phyloP scores from a whole-genome alignment of 306 rosid species.

The Vigna mungo region DNA sequence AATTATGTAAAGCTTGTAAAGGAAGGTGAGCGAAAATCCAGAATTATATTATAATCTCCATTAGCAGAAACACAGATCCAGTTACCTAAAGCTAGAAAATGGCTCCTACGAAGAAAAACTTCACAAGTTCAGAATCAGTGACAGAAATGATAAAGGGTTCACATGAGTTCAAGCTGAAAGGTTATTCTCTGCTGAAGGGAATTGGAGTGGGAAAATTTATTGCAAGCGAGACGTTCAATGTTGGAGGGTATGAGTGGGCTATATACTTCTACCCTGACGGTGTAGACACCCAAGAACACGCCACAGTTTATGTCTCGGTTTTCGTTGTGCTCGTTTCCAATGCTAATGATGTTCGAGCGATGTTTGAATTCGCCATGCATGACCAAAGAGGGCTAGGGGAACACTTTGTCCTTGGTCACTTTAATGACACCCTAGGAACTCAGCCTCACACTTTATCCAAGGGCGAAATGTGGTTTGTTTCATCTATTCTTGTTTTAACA shows the following conservation, averaged over 20 bases:
- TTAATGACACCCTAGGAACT: conserved; percentile 77
- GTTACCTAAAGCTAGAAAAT: no score
- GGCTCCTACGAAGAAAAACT: no score
- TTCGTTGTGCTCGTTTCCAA: conserved; percentile 86
- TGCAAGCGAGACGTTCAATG: conserved; percentile 55
- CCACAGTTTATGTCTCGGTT: conserved; percentile 75
- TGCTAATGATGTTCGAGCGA: conserved; percentile 84
- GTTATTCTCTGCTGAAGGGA: conserved; percentile 86
- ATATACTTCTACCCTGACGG: conserved; percentile 94
- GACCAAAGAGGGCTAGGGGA: conserved; percentile 79
- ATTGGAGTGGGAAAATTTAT: conserved; percentile 70
- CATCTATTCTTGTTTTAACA: neutral
- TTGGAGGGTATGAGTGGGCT: conserved; percentile 94
- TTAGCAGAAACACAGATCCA: no score
- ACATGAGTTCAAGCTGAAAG: conserved; percentile 81
- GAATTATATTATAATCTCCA: no score
- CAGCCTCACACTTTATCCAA: conserved; percentile 85
- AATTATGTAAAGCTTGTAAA: no score
- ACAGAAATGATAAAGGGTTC: conserved; percentile 90
- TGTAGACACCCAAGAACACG: conserved; percentile 77
- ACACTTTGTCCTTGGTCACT: conserved; percentile 87
- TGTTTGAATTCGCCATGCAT: conserved; percentile 78
- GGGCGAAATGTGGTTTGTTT: conserved; percentile 92
- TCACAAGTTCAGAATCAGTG: conserved; percentile 66
- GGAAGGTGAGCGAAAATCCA: no score